Evolutionary conservation across 495 filamentous ascomycete genomes (phyloP).

Genomic region (Neurospora sp.): DNA sequence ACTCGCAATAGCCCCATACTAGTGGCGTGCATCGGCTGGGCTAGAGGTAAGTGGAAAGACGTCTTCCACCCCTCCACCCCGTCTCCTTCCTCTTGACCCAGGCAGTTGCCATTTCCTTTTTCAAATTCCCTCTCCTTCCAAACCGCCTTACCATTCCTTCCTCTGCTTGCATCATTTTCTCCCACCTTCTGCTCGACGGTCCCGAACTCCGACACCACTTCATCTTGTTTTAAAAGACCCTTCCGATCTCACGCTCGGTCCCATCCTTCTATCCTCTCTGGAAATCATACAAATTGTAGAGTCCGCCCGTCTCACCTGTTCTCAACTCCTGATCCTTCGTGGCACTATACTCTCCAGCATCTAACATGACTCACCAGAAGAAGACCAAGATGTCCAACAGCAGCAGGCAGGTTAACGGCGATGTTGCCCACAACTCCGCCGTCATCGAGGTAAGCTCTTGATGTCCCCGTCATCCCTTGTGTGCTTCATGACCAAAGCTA

Average conservation of each 20-base stretch:
- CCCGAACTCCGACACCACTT: neutral
- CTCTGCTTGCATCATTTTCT: neutral
- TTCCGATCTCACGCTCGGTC: neutral
- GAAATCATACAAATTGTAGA: neutral
- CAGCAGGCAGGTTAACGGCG: slow-evolving; percentile 18
- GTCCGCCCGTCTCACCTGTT: neutral
- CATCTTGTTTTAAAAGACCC: neutral
- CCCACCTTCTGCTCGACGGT: neutral
- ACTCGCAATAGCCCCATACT: neutral
- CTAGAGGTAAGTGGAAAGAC: too few species aligned
- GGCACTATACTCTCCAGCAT: slow-evolving; percentile 4
- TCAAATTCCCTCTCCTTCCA: neutral
- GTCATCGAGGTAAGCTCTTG: slow-evolving; percentile 16
- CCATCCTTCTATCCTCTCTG: neutral
- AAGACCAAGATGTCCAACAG: slow-evolving; percentile 14
- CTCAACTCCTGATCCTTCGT: neutral
- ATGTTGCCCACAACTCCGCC: slow-evolving; percentile 15
- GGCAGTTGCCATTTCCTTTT: neutral
- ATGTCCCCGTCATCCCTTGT: neutral
- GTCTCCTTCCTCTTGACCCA: neutral
- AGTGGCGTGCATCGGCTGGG: neutral
- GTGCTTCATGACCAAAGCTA: neutral
- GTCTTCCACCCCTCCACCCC: neutral
- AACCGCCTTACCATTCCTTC: neutral
- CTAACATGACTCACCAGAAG: slow-evolving; percentile 10